Evolutionary conservation across 305 asterid genomes (phyloP).

Genomic region (Striga hermonthica): DNA sequence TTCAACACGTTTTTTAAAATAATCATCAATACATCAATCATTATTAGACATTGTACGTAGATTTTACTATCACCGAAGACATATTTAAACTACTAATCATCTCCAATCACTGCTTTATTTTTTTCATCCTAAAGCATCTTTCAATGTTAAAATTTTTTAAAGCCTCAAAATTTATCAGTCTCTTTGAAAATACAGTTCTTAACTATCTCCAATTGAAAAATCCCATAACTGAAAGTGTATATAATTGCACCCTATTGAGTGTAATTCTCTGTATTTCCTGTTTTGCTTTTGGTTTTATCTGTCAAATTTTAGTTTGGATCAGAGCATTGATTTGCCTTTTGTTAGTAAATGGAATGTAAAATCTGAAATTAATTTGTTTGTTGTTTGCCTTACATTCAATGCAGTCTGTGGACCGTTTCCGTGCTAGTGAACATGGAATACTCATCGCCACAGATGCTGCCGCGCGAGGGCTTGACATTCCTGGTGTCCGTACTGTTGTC

Average conservation of each 20-base stretch:
- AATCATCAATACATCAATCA: too few relatives aligned
- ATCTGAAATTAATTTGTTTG: constrained; percentile 29
- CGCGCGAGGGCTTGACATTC: constrained; percentile 90
- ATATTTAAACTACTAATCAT: too few relatives aligned
- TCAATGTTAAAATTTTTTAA: too few relatives aligned
- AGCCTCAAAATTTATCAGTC: too few relatives aligned
- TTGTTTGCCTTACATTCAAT: constrained; percentile 34
- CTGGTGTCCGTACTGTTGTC: constrained; percentile 87
- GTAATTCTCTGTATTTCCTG: not conserved
- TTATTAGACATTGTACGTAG: too few relatives aligned
- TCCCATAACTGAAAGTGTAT: too few relatives aligned
- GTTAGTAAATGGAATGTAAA: not conserved
- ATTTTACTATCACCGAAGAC: too few relatives aligned
- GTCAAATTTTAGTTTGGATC: not conserved
- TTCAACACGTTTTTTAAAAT: too few relatives aligned
- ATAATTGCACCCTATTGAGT: not conserved
- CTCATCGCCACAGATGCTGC: constrained; percentile 97
- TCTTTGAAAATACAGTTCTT: too few relatives aligned
- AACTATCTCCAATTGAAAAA: too few relatives aligned
- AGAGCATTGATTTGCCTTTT: not conserved
- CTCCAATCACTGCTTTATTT: too few relatives aligned
- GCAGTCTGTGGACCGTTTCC: constrained; percentile 95
- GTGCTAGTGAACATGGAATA: constrained; percentile 64
- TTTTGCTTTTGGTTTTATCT: not conserved
- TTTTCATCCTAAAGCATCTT: too few relatives aligned